Percentiles rank a stretch among this genome's conserved stretches.
Evolutionary conservation across 176 grass and related monocot genomes (phyloP).

Genomic region (Triticum urartu): DNA sequence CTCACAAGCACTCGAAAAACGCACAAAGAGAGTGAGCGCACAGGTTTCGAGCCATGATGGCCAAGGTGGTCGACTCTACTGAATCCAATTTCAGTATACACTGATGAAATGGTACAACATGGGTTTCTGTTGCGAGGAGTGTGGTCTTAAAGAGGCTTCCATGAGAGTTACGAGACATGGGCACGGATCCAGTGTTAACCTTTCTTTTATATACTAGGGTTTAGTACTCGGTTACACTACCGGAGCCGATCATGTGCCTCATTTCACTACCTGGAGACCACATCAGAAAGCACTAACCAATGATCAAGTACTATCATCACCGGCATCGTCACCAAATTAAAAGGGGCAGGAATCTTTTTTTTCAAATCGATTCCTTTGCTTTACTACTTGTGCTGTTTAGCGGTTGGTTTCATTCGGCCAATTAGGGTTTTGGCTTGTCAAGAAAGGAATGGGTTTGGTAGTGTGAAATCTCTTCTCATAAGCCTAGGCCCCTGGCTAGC

Average conservation of each 20-base stretch:
- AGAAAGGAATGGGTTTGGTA: slow-evolving; percentile 14
- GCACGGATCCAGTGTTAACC: slow-evolving; percentile 18
- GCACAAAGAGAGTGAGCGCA: neutral
- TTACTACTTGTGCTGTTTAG: slow-evolving; percentile 34
- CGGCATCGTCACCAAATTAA: slow-evolving; percentile 10
- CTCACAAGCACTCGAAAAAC: neutral
- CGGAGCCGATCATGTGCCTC: slow-evolving; percentile 29
- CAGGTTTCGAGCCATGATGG: neutral
- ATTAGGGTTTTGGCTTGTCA: slow-evolving; percentile 17
- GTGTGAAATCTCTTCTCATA: slow-evolving; percentile 33
- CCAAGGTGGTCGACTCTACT: neutral
- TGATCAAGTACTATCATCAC: slow-evolving; percentile 23
- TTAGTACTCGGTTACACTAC: slow-evolving; percentile 19
- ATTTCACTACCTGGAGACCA: neutral
- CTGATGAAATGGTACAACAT: neutral
- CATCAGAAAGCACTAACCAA: slow-evolving; percentile 21
- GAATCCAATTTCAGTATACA: no score
- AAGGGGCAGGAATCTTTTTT: slow-evolving; percentile 26
- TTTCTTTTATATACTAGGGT: slow-evolving; percentile 15
- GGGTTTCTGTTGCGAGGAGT: neutral
- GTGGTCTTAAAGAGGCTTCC: neutral
- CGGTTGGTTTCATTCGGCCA: slow-evolving; percentile 27
- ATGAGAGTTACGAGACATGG: neutral
- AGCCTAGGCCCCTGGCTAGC: neutral
- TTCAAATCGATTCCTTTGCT: slow-evolving; percentile 37